A percentile compares a stretch with the other conserved stretches of the same genome.
phyloP scores from a whole-genome alignment of 805 yeast species.

The Saccharomyces paradoxus region DNA sequence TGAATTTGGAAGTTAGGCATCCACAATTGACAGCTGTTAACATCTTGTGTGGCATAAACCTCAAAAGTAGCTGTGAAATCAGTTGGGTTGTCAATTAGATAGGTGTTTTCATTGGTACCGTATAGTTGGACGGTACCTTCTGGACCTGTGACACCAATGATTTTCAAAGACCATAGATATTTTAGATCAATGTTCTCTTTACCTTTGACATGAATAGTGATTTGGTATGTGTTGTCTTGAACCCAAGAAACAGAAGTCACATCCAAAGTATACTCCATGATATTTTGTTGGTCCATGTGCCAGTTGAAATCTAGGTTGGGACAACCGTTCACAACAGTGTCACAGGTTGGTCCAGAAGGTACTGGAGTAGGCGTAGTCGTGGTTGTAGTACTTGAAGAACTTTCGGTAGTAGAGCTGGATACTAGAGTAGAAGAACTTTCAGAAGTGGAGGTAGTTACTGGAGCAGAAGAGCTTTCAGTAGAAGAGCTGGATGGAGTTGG shows the following conservation, averaged over 20 bases:
- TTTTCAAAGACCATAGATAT: constrained; percentile 14
- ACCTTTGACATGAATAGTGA: constrained; percentile 13
- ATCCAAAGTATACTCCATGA: constrained; percentile 12
- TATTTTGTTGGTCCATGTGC: constrained; percentile 5
- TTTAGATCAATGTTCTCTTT: constrained; percentile 8
- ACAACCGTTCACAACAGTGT: constrained; percentile 9
- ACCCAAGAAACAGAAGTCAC: constrained; percentile 10
- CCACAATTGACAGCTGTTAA: constrained; percentile 10
- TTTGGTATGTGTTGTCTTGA: constrained; percentile 9
- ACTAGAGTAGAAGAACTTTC: neutral
- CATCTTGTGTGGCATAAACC: constrained; percentile 15
- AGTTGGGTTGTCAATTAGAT: constrained; percentile 17
- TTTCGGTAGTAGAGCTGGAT: neutral
- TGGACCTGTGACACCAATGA: constrained; percentile 27
- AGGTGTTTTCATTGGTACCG: constrained; percentile 18
- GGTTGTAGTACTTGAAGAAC: neutral
- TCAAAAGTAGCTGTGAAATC: constrained; percentile 25
- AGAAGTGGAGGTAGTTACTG: neutral
- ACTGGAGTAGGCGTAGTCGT: neutral
- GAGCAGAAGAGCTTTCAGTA: neutral
- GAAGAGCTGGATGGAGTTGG: neutral
- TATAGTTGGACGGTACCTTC: constrained; percentile 17
- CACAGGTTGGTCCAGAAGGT: too few relatives aligned
- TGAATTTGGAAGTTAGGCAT: constrained; percentile 27
- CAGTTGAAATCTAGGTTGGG: constrained; percentile 12